phyloP scores from a whole-genome alignment of 768 basidiomycete species.

The Lentinus brumalis region DNA sequence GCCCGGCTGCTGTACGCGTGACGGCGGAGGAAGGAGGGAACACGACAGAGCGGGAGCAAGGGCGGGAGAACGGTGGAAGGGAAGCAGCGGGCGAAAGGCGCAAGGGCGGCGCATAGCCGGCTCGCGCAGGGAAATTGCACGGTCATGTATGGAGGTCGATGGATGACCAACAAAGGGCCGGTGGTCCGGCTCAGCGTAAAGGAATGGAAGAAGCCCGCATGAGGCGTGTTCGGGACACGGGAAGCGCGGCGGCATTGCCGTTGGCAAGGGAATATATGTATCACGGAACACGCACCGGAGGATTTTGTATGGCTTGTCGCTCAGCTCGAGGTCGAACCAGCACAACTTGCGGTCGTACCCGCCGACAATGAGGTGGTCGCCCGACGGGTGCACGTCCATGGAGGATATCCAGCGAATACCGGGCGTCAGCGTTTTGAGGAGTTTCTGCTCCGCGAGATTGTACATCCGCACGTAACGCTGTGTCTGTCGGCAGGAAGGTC shows the following conservation, averaged over 20 bases:
- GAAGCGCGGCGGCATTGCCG: neutral
- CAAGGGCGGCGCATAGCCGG: neutral
- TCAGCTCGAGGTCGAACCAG: conserved; percentile 98
- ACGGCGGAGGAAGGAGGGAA: too few species aligned
- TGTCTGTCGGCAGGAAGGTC: conserved; percentile 53
- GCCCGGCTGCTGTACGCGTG: neutral
- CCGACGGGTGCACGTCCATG: conserved; percentile 95
- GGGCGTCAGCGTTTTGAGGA: conserved; percentile 92
- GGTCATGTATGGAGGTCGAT: neutral
- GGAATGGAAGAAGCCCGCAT: neutral
- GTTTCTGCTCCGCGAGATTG: conserved; percentile 90
- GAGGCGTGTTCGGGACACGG: neutral
- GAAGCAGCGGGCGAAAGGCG: too few species aligned
- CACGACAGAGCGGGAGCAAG: too few species aligned
- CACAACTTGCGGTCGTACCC: conserved; percentile 97
- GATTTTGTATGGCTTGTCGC: conserved; percentile 96
- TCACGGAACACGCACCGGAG: conserved; percentile 60
- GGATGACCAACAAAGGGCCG: too few species aligned
- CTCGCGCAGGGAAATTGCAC: neutral
- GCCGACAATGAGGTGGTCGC: conserved; percentile 96
- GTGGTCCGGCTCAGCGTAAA: neutral
- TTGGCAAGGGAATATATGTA: conserved; percentile 1
- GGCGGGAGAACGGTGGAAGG: too few species aligned
- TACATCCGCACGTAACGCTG: conserved; percentile 96
- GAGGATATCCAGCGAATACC: conserved; percentile 97